Base-by-base conservation (phyloP, 345 rosid species). In the Cochlearia excelsa region DNA sequence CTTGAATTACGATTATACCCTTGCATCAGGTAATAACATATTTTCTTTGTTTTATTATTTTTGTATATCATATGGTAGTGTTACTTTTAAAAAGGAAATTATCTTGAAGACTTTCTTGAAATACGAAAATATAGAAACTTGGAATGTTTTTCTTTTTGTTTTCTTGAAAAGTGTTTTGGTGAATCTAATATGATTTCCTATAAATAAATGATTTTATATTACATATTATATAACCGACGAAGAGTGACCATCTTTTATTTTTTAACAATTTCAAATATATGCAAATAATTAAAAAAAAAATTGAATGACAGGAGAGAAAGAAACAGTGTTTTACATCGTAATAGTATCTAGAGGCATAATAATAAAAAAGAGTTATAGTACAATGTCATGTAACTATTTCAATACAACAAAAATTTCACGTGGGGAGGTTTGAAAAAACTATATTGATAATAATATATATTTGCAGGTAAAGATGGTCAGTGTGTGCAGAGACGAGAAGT, bases 381-480 rank as follows among this genome's bases (percentile, higher is more conserved):
- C 69, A n/a, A n/a, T 45, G 58, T 70, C 69, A 57, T 60, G 53
- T 51, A 57, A 58, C 70, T 64, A 71, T 58, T 71, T 65, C 53
- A 57, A 70, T 58, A 71, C 56, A 64, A 65, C 3, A 51, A 71
- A n/a, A 58, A 39, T 46, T 71, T 71, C 70, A 65, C 75, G 75
- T 71, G 75, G 75, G 69, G 40, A 53, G 63, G 62, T 28, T 47
- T n/a, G n/a, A n/a, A 16, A 35, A 4, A 51, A 49, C 28, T 8
- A 33, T 16, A 30, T 54, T 37, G 27, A 44, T n/a, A n/a, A n/a
- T n/a, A n/a, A n/a, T n/a, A n/a, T n/a, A 70, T 57, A 34, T n/a
- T 46, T 71, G 61, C 70, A 71, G 75, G 75, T 40, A 58, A 52
- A 45, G 56, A 51, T 59, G 75, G 70, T 71, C 75, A 71, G 75